Conservation (phyloP, 768 basidiomycete genomes). For the Rhodosporidiobolus odoratus region DNA sequence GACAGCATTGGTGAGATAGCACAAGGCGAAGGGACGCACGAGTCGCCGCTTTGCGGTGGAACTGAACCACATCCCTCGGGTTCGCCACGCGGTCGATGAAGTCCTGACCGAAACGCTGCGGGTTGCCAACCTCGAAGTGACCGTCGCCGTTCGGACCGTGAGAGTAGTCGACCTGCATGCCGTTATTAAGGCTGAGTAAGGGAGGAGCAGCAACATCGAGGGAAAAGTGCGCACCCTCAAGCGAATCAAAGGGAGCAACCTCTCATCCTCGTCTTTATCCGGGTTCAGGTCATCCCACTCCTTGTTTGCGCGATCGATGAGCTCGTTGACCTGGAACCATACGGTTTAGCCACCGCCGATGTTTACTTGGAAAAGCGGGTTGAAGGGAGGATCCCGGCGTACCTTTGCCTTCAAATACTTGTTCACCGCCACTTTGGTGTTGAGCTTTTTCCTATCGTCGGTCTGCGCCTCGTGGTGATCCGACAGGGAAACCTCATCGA, state of each 20-base stretch:
- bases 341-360: neutral
- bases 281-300: slow-evolving; percentile 72
- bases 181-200: neutral
- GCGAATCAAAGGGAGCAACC: slow-evolving; percentile 58
- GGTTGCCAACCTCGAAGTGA: slow-evolving; percentile 82
- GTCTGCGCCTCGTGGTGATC: slow-evolving; percentile 72
- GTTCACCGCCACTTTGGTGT: slow-evolving; percentile 55
- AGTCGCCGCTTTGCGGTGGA: slow-evolving; percentile 69
- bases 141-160: slow-evolving; percentile 64
- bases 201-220: neutral
- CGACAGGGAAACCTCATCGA: slow-evolving; percentile 70
- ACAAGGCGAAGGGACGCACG: slow-evolving; percentile 23
- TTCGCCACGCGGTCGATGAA: slow-evolving; percentile 88
- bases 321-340: slow-evolving; percentile 61
- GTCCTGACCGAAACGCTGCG: slow-evolving; percentile 92
- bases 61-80: slow-evolving; percentile 85
- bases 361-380: neutral
- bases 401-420: slow-evolving; percentile 26
- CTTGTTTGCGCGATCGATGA: slow-evolving; percentile 71
- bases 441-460: slow-evolving; percentile 72
- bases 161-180: slow-evolving; percentile 42
- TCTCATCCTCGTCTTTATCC: slow-evolving; percentile 53
- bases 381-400: neutral
- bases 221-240: slow-evolving; percentile 18
- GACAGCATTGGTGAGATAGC: too few species aligned